Percentiles rank a stretch among this genome's conserved stretches.
Conservation (phyloP, 108 stramenopile genomes). For the Nitzschia putrida region DNA sequence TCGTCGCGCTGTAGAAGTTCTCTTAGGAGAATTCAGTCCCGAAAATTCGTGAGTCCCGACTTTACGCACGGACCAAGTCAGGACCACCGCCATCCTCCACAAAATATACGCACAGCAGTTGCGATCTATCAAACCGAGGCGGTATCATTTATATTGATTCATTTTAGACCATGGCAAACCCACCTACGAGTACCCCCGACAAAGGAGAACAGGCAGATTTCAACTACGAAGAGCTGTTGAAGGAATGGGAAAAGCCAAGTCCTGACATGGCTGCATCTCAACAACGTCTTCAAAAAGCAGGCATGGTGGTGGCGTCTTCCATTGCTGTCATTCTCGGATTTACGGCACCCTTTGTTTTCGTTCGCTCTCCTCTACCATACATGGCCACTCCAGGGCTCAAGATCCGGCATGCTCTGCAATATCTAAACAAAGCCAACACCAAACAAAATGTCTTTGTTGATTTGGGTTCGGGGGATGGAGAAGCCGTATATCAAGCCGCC, state of each 20-base stretch:
- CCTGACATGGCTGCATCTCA: neutral
- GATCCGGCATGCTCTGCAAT: slow-evolving; percentile 53
- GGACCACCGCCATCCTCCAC: too few species aligned
- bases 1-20: too few species aligned
- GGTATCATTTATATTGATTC: too few species aligned
- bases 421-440: slow-evolving; percentile 24
- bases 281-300: slow-evolving; percentile 3
- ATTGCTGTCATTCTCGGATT: slow-evolving; percentile 55
- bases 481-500: slow-evolving; percentile 66
- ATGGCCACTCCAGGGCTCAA: slow-evolving; percentile 82
- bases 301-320: slow-evolving; percentile 32
- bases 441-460: slow-evolving; percentile 57
- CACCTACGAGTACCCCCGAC: too few species aligned
- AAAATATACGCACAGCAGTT: too few species aligned
- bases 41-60: too few species aligned
- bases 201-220: neutral
- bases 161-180: too few species aligned
- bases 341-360: slow-evolving; percentile 65
- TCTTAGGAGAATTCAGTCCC: too few species aligned
- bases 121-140: too few species aligned
- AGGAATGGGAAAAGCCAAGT: slow-evolving; percentile 2
- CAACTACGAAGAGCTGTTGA: slow-evolving; percentile 15
- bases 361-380: slow-evolving; percentile 62
- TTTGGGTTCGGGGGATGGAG: slow-evolving; percentile 75
- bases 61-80: too few species aligned